A percentile compares a stretch with the other conserved stretches of the same genome.
Conservation (phyloP, 2,329 filamentous ascomycete genomes). For the Hymenoscyphus occultus region DNA sequence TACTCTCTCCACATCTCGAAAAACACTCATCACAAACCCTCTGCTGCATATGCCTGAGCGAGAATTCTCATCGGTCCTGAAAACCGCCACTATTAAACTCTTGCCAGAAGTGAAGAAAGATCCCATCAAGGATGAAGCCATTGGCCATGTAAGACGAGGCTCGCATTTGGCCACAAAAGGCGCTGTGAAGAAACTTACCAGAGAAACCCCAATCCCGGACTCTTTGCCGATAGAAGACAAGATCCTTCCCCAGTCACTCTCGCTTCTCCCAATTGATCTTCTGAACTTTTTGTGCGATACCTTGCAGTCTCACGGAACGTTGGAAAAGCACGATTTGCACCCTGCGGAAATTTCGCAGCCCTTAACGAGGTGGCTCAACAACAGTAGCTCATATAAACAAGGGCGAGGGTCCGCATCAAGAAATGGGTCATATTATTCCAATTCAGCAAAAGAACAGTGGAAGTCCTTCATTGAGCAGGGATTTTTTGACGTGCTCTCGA, state of each 20-base stretch:
- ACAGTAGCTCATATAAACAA: neutral
- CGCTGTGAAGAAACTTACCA: neutral
- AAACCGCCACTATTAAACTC: slow-evolving; percentile 2
- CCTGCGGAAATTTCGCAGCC: slow-evolving; percentile 29
- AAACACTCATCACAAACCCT: slow-evolving; percentile 27
- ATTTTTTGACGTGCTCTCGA: slow-evolving; percentile 60
- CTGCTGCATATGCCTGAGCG: slow-evolving; percentile 21
- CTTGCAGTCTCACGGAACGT: slow-evolving; percentile 54
- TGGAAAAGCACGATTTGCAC: slow-evolving; percentile 48
- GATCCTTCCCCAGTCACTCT: slow-evolving; percentile 56
- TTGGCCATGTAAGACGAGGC: neutral
- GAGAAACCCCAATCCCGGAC: neutral
- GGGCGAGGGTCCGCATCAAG: slow-evolving; percentile 5
- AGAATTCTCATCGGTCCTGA: slow-evolving; percentile 10
- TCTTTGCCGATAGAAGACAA: slow-evolving; percentile 30
- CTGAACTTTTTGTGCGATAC: slow-evolving; percentile 61
- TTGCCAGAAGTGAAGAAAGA: slow-evolving; percentile 4
- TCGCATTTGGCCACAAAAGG: slow-evolving; percentile 9
- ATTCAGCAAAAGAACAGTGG: slow-evolving; percentile 43
- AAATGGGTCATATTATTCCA: slow-evolving; percentile 6
- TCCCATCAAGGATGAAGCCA: neutral
- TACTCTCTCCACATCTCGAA: slow-evolving; percentile 21
- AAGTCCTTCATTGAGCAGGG: slow-evolving; percentile 61
- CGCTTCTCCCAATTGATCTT: slow-evolving; percentile 51
- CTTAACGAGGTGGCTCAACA: slow-evolving; percentile 17